Conservation (phyloP, 371 early-diverging fungal species). For the Mucor mucedo region DNA sequence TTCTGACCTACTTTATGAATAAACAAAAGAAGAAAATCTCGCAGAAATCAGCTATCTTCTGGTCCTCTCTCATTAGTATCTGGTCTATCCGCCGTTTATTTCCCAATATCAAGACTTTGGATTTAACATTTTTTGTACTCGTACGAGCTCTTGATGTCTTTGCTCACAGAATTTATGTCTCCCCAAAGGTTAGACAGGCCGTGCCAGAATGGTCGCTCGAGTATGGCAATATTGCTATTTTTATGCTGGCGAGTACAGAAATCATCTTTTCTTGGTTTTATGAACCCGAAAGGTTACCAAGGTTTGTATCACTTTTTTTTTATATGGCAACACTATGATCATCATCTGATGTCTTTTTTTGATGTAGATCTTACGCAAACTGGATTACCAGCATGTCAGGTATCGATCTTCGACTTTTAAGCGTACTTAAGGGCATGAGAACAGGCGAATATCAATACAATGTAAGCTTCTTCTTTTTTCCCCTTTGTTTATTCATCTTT, state of each 20-base stretch:
- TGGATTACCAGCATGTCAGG: constrained; percentile 71
- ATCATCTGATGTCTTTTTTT: background rate
- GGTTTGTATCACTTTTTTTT: constrained; percentile 29
- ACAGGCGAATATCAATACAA: constrained; percentile 55
- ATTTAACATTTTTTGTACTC: constrained; percentile 64
- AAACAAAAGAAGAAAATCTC: constrained; percentile 12
- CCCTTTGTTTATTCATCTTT: background rate
- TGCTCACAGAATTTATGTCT: constrained; percentile 46
- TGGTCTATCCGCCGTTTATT: constrained; percentile 37
- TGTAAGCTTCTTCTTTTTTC: constrained; percentile 20
- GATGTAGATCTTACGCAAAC: constrained; percentile 54
- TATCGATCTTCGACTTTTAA: constrained; percentile 61
- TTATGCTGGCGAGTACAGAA: constrained; percentile 62
- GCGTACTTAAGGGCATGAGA: constrained; percentile 53
- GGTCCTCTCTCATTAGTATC: constrained; percentile 37
- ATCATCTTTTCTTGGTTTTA: constrained; percentile 73
- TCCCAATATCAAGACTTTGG: constrained; percentile 53
- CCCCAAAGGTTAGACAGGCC: constrained; percentile 38
- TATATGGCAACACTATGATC: background rate
- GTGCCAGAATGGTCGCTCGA: constrained; percentile 56
- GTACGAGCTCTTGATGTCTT: constrained; percentile 65
- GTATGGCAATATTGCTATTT: constrained; percentile 60
- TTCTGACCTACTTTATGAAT: constrained; percentile 20
- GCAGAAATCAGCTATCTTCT: constrained; percentile 27
- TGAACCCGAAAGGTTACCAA: constrained; percentile 58